Conservation (phyloP, 2,329 filamentous ascomycete species). For the Xenoacremonium recifei region DNA sequence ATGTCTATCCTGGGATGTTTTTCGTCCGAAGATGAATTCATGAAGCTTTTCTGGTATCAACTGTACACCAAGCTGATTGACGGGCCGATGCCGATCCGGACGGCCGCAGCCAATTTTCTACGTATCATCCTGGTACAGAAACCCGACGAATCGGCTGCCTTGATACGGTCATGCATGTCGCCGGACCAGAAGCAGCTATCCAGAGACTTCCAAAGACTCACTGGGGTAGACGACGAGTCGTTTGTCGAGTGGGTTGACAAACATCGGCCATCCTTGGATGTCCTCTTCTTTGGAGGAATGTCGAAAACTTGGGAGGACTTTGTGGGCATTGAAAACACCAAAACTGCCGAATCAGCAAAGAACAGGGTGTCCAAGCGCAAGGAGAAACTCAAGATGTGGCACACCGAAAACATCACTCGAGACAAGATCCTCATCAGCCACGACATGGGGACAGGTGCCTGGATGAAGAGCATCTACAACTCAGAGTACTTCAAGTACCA, state of each 20-base stretch:
- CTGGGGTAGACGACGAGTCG: slow-evolving; percentile 83
- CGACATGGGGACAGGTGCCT: slow-evolving; percentile 81
- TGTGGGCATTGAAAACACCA: slow-evolving; percentile 76
- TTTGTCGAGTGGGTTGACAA: slow-evolving; percentile 88
- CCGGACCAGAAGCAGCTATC: slow-evolving; percentile 70
- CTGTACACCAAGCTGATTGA: slow-evolving; percentile 88
- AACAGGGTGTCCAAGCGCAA: slow-evolving; percentile 70
- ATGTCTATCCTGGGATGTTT: slow-evolving; percentile 80
- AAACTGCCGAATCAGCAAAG: slow-evolving; percentile 73
- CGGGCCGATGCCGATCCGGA: slow-evolving; percentile 61
- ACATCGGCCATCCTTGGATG: slow-evolving; percentile 74
- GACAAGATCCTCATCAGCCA: slow-evolving; percentile 78
- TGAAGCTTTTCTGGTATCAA: slow-evolving; percentile 87
- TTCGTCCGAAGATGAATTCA: slow-evolving; percentile 74
- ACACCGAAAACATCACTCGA: slow-evolving; percentile 62
- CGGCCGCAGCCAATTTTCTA: slow-evolving; percentile 80
- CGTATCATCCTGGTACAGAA: slow-evolving; percentile 94
- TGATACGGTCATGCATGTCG: slow-evolving; percentile 71
- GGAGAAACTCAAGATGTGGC: slow-evolving; percentile 81
- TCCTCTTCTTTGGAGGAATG: slow-evolving; percentile 77
- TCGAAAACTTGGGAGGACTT: slow-evolving; percentile 87
- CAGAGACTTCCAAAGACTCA: slow-evolving; percentile 77
- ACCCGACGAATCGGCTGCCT: slow-evolving; percentile 72
- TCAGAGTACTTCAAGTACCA: slow-evolving; percentile 93
- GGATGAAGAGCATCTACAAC: slow-evolving; percentile 93